Conservation (phyloP, 305 asterid species). For the Salvia sclarea region DNA sequence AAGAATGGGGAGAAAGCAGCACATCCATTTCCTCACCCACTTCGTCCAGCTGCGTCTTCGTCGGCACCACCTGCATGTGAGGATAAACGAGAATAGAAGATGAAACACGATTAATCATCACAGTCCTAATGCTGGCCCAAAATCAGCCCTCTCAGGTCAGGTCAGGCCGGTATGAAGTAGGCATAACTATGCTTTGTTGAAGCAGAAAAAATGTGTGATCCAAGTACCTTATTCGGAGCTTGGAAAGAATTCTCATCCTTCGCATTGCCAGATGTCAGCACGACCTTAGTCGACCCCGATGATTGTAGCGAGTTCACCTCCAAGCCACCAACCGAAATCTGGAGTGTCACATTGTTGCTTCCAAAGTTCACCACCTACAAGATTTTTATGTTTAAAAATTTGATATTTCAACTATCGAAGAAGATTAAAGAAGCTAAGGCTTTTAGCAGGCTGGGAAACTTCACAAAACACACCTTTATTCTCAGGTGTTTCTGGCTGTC, state of each 20-base stretch:
- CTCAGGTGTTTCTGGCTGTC: conserved; percentile 49
- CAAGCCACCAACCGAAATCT: conserved; percentile 52
- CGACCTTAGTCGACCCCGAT: conserved; percentile 50
- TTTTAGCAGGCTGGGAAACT: background rate
- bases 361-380: conserved; percentile 76
- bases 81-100: conserved; percentile 2
- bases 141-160: too few relatives aligned
- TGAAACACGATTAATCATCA: background rate
- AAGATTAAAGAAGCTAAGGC: background rate
- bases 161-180: background rate
- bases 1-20: conserved; percentile 52
- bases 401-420: background rate
- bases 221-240: conserved; percentile 64
- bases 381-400: conserved; percentile 17
- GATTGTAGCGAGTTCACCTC: conserved; percentile 44
- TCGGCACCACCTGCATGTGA: conserved; percentile 57
- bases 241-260: conserved; percentile 83
- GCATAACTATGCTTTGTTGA: background rate
- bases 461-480: conserved; percentile 52
- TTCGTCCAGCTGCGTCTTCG: conserved; percentile 38
- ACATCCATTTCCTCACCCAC: conserved; percentile 58
- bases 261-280: conserved; percentile 53
- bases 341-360: conserved; percentile 49
- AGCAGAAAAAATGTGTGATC: background rate
- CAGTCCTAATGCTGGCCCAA: too few relatives aligned